phyloP scores from a whole-genome alignment of 2,329 filamentous ascomycete species.

The Mycocentrospora acerina region DNA sequence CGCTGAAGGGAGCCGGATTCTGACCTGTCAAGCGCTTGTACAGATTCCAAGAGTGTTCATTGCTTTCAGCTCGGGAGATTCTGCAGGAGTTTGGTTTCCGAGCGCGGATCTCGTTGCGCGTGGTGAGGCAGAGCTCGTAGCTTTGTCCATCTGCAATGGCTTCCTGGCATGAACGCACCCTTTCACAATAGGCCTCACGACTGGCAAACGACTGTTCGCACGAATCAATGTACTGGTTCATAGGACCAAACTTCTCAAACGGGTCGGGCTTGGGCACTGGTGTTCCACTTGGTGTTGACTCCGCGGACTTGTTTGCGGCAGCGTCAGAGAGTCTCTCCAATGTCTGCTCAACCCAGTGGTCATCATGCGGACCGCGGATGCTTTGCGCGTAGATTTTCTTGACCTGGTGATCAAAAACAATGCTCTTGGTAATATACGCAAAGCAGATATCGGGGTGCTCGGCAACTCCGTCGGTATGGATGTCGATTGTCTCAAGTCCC shows the following conservation, averaged over 20 bases:
- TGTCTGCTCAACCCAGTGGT: constrained; percentile 50
- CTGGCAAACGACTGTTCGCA: constrained; percentile 16
- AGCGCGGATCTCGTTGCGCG: constrained; percentile 64
- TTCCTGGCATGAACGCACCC: constrained; percentile 69
- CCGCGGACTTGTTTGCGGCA: constrained; percentile 28
- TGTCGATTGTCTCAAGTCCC: constrained; percentile 63
- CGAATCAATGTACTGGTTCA: constrained; percentile 30
- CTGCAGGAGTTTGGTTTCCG: constrained; percentile 23
- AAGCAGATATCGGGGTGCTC: constrained; percentile 68
- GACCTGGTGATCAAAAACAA: constrained; percentile 73
- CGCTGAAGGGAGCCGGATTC: constrained; percentile 84
- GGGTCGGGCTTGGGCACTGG: constrained; percentile 27
- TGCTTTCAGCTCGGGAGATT: constrained; percentile 35
- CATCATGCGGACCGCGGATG: constrained; percentile 50
- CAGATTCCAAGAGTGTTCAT: constrained; percentile 61
- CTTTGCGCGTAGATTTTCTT: constrained; percentile 67
- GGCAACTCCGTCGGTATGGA: constrained; percentile 46
- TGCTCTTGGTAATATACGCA: constrained; percentile 72
- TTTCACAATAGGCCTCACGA: constrained; percentile 58
- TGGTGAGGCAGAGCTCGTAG: constrained; percentile 83
- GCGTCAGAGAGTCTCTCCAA: constrained; percentile 33
- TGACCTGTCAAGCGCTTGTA: constrained; percentile 69
- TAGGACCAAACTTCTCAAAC: constrained; percentile 31
- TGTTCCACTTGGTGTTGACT: constrained; percentile 31
- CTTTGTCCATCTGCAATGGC: constrained; percentile 75